Conservation (phyloP, 306 rosid species). For the Vigna nakashimae region DNA sequence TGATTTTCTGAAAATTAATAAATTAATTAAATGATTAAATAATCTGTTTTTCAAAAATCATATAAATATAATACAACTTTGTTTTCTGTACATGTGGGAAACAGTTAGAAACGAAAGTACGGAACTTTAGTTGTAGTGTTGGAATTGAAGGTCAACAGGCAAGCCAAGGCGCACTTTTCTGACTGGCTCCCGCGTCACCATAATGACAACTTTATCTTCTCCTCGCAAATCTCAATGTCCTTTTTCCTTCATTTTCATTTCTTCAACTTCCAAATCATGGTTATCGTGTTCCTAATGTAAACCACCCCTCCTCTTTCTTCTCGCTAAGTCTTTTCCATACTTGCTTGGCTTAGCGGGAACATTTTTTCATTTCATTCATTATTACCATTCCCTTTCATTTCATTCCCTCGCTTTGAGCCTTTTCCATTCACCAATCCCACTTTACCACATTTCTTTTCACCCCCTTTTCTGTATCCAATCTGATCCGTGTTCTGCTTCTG, state of each 20-base stretch:
- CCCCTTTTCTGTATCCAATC: not conserved
- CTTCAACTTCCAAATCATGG: not conserved
- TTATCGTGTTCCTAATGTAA: not conserved
- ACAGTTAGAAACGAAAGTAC: not conserved
- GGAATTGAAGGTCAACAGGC: not conserved
- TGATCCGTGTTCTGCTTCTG: not conserved
- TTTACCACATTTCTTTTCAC: not conserved
- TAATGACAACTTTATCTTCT: constrained; percentile 33
- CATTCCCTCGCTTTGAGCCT: not conserved
- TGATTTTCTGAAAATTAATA: no score
- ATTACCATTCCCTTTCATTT: not conserved
- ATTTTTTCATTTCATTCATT: not conserved
- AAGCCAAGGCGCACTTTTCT: constrained; percentile 23
- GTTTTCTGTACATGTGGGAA: not conserved
- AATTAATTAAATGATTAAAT: no score
- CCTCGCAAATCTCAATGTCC: constrained; percentile 38
- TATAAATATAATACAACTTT: not conserved
- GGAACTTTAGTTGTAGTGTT: not conserved
- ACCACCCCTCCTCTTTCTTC: not conserved
- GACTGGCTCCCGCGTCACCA: constrained; percentile 30
- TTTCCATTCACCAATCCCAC: not conserved
- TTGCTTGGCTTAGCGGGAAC: constrained; percentile 19
- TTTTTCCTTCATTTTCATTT: not conserved
- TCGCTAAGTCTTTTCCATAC: not conserved
- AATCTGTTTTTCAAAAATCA: no score